These are phyloP conservation scores for Gossypium schwendimanii DNA, from an alignment of 441 rosid species.

Conservation along the genomic window DNA sequence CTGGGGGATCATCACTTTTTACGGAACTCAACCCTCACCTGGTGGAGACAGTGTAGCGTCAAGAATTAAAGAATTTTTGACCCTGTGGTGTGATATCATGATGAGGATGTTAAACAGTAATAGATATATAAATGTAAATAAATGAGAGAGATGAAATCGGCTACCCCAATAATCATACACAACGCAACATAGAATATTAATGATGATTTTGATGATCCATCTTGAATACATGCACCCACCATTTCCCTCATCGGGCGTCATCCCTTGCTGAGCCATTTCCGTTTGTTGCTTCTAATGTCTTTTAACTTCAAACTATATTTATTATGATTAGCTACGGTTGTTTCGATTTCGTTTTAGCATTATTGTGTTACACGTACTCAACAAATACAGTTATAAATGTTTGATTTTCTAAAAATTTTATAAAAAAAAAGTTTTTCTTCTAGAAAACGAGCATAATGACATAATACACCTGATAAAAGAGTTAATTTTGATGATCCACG, in stretches of 20 bases:
- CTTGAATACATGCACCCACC: neutral
- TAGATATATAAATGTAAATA: neutral
- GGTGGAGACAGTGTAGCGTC: neutral
- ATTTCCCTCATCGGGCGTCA: too few species aligned
- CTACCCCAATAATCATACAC: neutral
- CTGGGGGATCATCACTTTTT: neutral
- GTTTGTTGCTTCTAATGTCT: neutral
- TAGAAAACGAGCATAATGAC: too few species aligned
- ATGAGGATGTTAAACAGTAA: neutral
- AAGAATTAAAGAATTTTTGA: neutral
- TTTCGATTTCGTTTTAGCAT: neutral
- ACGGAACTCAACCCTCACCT: neutral
- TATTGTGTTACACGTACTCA: too few species aligned
- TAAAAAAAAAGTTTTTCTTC: too few species aligned
- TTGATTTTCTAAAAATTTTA: neutral
- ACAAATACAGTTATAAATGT: too few species aligned
- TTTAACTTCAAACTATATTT: neutral
- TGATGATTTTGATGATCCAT: conserved; percentile 1
- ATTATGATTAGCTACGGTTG: neutral
- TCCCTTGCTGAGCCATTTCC: neutral
- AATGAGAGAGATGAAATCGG: neutral
- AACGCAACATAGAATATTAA: neutral
- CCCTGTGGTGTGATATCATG: neutral
- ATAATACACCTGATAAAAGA: too few species aligned
- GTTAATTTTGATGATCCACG: too few species aligned